Conservation (phyloP, 768 basidiomycete species). For the Hericium alpestre region DNA sequence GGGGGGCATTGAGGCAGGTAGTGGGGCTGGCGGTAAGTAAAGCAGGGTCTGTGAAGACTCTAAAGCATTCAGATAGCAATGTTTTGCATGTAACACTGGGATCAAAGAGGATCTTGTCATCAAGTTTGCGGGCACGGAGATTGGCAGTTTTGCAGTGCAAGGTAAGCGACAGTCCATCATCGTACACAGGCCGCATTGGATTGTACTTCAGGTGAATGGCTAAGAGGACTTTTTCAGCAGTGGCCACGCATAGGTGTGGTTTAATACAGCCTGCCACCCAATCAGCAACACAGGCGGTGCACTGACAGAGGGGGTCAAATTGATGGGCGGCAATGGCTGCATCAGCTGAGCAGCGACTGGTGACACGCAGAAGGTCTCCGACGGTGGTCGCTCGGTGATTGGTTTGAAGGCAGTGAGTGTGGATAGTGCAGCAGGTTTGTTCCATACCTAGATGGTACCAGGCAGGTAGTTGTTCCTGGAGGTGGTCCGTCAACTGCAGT, state of each 20-base stretch:
- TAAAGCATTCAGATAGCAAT: neutral
- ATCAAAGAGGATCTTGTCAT: neutral
- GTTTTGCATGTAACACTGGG: neutral
- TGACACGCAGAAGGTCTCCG: no score
- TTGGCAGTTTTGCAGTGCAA: neutral
- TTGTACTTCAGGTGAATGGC: neutral
- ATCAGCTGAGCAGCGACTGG: no score
- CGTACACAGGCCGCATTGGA: neutral
- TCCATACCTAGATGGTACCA: slow-evolving; percentile 9
- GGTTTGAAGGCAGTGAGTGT: no score
- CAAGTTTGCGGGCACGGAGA: neutral
- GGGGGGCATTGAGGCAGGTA: neutral
- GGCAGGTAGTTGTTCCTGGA: slow-evolving; percentile 1
- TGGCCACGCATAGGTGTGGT: neutral
- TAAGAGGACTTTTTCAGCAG: neutral
- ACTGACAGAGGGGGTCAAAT: no score
- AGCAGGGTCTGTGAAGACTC: neutral
- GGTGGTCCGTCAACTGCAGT: neutral
- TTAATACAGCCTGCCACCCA: neutral
- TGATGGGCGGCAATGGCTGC: no score
- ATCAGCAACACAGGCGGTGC: no score
- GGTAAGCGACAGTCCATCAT: neutral
- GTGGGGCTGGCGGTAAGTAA: neutral
- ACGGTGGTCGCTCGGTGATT: no score
- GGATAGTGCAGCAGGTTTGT: neutral